phyloP scores from a whole-genome alignment of 495 filamentous ascomycete genomes.

The Glarea lozoyensis region DNA sequence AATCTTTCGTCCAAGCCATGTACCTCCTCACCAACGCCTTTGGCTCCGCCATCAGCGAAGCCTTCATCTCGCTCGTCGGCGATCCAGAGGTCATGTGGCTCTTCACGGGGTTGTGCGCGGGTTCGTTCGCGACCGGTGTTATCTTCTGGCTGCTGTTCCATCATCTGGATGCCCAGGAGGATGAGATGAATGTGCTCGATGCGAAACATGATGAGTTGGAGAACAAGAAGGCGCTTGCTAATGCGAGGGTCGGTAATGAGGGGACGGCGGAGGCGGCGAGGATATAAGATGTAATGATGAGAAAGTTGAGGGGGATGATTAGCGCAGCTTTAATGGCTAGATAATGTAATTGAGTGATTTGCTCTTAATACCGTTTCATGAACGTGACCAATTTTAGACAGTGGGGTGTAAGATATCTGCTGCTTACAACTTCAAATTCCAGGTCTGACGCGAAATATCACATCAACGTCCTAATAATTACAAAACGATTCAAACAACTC shows the following conservation, averaged over 20 bases:
- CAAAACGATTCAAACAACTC: no score
- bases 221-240: background rate
- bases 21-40: constrained; percentile 63
- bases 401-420: no score
- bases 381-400: no score
- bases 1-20: constrained; percentile 61
- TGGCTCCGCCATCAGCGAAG: constrained; percentile 58
- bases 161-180: constrained; percentile 51
- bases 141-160: constrained; percentile 56
- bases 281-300: no score
- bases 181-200: constrained; percentile 49
- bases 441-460: no score
- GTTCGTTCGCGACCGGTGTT: constrained; percentile 44
- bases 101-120: constrained; percentile 53
- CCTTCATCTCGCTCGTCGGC: constrained; percentile 51
- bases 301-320: no score
- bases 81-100: constrained; percentile 61
- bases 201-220: constrained; percentile 16
- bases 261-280: no score
- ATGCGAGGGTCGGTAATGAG: background rate
- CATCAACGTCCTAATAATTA: no score
- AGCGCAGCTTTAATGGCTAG: no score
- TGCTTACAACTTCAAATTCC: no score
- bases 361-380: no score
- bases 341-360: no score